A percentile compares a stretch with the other conserved stretches of the same genome.
Evolutionary conservation across 2,329 filamentous ascomycete species (phyloP).

Genomic region (Ceratocystis huliohia): DNA sequence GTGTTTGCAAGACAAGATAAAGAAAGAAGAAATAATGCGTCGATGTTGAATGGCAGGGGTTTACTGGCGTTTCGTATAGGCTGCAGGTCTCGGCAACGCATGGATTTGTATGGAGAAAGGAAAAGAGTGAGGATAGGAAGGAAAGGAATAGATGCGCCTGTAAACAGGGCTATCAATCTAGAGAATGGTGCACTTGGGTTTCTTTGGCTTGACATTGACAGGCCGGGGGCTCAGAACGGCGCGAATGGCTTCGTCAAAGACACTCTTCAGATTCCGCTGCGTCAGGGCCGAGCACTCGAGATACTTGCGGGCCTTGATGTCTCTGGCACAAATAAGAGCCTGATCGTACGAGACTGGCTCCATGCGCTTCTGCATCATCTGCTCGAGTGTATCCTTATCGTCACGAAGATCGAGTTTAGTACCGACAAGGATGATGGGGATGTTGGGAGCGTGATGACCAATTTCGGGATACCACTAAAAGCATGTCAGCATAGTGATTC

Average conservation of each 20-base stretch:
- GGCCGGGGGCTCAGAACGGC: conserved; percentile 60
- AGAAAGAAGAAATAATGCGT: background rate
- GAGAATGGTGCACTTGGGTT: conserved; percentile 57
- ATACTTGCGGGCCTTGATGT: conserved; percentile 94
- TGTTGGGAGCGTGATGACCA: conserved; percentile 86
- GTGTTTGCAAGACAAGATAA: background rate
- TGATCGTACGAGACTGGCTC: conserved; percentile 93
- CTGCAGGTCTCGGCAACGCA: background rate
- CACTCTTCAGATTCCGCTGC: conserved; percentile 92
- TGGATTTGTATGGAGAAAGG: too few species aligned
- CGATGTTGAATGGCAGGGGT: background rate
- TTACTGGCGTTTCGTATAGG: background rate
- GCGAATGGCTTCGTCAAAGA: conserved; percentile 96
- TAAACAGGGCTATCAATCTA: conserved; percentile 30
- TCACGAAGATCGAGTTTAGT: conserved; percentile 95
- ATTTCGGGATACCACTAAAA: conserved; percentile 91
- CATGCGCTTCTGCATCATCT: conserved; percentile 83
- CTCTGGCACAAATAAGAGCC: conserved; percentile 75
- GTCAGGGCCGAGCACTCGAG: conserved; percentile 95
- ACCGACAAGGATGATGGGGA: conserved; percentile 92
- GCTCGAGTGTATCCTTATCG: conserved; percentile 68
- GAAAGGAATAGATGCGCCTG: background rate
- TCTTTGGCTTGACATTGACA: conserved; percentile 45
- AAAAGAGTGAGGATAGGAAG: background rate
- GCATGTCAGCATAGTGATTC: too few species aligned